Base-by-base conservation (phyloP, 129 eudicot species). In the Tagetes patula region DNA sequence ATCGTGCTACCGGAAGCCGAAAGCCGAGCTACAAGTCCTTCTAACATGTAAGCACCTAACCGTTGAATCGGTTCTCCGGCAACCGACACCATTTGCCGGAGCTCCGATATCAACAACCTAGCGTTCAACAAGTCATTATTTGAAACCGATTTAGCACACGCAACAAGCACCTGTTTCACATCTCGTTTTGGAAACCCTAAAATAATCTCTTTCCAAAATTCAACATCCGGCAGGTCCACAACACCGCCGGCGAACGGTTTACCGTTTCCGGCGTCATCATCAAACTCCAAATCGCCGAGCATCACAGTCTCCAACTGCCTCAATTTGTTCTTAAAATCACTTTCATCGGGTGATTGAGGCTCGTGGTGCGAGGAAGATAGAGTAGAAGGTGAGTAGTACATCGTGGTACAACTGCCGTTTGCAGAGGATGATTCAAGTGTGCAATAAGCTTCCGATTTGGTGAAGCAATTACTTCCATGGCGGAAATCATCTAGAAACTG, bases 21-120 rank as follows among this genome's bases (percentile, higher is more conserved):
- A 39, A 86, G 85, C 77, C 82, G 79, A 34, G 97, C 97, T 5
- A 88, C 92, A 42, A 91, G 90, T 75, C 97, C 97, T 79, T 91
- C 97, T 41, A 88, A 78, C 92, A 91, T 81, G 82, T 91, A 91
- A 4, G 97, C 97, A 34, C 96, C 96, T 13, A 91, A 20, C 5
- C 96, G 86, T 62, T 88, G 88, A 27, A 88, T 73, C 11, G 97
- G 97, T 10, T 86, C 96, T 43, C 97, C 97, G n/a, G 92, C 81
- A 53, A 91, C 96, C 1, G 97, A 91, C 70, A 91, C 97, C 84
- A 84, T 42, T 47, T 82, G 92, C 32, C 97, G 87, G 54, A 91
- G 76, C 68, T 88, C 96, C 8, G 91, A 85, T 85, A 91, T 84
- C 43, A 91, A 50, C 77, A 85, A 67, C 46, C 68, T 85, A 1